Percentiles rank a stretch among this genome's conserved stretches.
These are phyloP conservation scores for Microstroma glucosiphilum DNA, from an alignment of 1,284 basidiomycete species.

Conservation along the genomic window DNA sequence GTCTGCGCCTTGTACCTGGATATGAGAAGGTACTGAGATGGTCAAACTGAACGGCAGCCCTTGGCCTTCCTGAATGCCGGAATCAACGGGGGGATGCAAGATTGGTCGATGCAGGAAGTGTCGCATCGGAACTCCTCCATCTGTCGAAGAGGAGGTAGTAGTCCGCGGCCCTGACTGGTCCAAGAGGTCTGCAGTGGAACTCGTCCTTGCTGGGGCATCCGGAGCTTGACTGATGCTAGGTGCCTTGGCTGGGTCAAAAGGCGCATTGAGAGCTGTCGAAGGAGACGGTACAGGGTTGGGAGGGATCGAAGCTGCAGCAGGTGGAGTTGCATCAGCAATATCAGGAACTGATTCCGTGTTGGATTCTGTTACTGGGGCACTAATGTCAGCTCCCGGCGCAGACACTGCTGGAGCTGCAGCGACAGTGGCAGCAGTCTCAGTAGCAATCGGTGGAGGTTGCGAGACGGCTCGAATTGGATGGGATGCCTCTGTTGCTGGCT, in stretches of 20 bases:
- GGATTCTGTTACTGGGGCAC: background rate
- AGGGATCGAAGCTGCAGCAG: slow-evolving; percentile 7
- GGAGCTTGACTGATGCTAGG: slow-evolving; percentile 15
- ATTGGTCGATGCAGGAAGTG: slow-evolving; percentile 46
- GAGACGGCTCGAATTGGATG: slow-evolving; percentile 1
- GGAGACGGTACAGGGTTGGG: slow-evolving; percentile 17
- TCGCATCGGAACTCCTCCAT: slow-evolving; percentile 28
- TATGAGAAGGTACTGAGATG: slow-evolving; percentile 45
- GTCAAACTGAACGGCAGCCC: slow-evolving; percentile 42
- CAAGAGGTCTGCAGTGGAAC: background rate
- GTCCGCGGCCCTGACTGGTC: background rate
- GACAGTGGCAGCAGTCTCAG: background rate
- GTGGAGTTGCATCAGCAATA: background rate
- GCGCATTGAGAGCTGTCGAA: slow-evolving; percentile 20
- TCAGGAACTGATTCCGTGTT: background rate
- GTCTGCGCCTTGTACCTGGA: slow-evolving; percentile 33
- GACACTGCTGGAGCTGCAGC: background rate
- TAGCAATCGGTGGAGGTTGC: background rate
- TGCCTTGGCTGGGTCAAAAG: slow-evolving; percentile 29
- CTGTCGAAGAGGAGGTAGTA: background rate
- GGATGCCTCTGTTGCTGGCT: background rate
- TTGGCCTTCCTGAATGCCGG: slow-evolving; percentile 24
- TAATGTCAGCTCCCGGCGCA: background rate
- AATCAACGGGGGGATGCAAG: slow-evolving; percentile 34
- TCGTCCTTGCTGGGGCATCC: slow-evolving; percentile 4